Evolutionary conservation across 139 green algal species (phyloP).

Genomic region (Yamagishiella unicocca): DNA sequence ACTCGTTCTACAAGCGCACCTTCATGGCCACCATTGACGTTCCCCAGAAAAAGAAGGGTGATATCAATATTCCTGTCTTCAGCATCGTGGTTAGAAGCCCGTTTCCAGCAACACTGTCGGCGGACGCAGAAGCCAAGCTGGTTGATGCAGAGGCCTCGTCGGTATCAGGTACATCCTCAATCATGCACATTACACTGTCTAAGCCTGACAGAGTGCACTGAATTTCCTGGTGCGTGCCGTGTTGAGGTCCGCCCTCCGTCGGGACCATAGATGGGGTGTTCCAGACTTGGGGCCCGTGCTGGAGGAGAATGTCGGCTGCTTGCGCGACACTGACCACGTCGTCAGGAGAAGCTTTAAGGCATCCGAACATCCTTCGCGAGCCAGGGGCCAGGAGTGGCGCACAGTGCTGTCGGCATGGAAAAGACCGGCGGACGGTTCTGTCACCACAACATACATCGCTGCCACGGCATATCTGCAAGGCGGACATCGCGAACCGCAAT

Average conservation of each 20-base stretch:
- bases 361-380: not conserved
- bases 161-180: conserved; percentile 17
- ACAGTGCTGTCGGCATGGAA: too few species aligned
- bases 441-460: too few species aligned
- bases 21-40: conserved; percentile 97
- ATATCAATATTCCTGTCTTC: conserved; percentile 79
- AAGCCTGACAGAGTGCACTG: conserved; percentile 16
- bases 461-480: too few species aligned
- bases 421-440: too few species aligned
- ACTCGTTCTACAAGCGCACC: too few species aligned
- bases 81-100: conserved; percentile 44
- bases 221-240: conserved; percentile 4
- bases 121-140: not conserved
- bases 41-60: conserved; percentile 98
- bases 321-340: not conserved
- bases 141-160: not conserved
- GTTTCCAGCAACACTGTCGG: not conserved
- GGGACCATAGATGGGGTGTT: not conserved
- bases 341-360: not conserved
- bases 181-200: conserved; percentile 19
- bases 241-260: not conserved
- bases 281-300: conserved; percentile 1
- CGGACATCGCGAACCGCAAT: too few species aligned
- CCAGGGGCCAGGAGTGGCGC: too few species aligned
- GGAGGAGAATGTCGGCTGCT: not conserved